Conservation (phyloP, 2,329 filamentous ascomycete species). For the Diaporthe australafricana region DNA sequence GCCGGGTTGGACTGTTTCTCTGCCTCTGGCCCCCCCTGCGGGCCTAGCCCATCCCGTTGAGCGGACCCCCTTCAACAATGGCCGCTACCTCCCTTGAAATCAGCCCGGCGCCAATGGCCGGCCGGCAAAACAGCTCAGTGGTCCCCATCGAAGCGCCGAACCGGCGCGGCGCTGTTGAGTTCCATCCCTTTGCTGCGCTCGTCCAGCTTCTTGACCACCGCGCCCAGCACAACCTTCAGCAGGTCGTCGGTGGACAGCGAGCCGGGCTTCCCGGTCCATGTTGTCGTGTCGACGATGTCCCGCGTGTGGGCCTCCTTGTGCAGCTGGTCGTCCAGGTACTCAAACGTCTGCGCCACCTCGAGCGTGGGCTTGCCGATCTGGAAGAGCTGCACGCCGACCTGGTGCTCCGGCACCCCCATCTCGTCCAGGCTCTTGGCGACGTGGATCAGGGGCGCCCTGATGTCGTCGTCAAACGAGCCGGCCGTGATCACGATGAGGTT, state of each 20-base stretch:
- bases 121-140: not conserved
- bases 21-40: not conserved
- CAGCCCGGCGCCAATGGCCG: not conserved
- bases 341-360: constrained; percentile 37
- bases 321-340: constrained; percentile 42
- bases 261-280: constrained; percentile 34
- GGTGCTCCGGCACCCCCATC: constrained; percentile 39
- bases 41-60: not conserved
- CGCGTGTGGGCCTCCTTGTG: constrained; percentile 39
- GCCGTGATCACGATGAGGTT: constrained; percentile 46
- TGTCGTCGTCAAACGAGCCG: constrained; percentile 40
- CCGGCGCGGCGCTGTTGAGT: constrained; percentile 29
- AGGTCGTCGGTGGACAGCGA: constrained; percentile 39
- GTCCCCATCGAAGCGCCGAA: constrained; percentile 30
- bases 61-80: not conserved
- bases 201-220: constrained; percentile 41
- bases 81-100: not conserved
- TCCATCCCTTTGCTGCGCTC: constrained; percentile 37
- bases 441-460: constrained; percentile 38
- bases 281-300: constrained; percentile 40
- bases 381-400: constrained; percentile 42
- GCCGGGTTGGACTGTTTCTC: not conserved
- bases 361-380: constrained; percentile 39
- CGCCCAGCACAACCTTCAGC: constrained; percentile 40
- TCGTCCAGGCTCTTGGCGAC: constrained; percentile 39